Evolutionary conservation across 805 yeast genomes (phyloP).

Genomic region (Sugiyamaella marilandica): DNA sequence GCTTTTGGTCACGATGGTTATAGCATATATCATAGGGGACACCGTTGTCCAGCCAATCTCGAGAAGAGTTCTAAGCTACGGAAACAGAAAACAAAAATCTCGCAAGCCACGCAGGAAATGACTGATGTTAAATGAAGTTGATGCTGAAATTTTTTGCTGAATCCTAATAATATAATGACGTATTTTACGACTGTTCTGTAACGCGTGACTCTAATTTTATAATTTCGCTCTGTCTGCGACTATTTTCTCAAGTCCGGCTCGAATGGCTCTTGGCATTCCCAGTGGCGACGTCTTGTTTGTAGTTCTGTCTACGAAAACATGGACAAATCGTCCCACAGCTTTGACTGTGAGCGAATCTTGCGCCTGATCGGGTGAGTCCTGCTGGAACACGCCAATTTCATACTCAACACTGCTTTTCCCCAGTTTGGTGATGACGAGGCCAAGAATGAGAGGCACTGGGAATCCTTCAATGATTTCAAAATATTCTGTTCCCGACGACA

Average conservation of each 20-base stretch:
- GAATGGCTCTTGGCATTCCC: constrained; percentile 18
- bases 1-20: constrained; percentile 19
- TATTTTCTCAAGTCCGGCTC: constrained; percentile 7
- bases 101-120: constrained; percentile 7
- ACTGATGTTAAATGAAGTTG: background rate
- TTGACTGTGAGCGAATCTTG: constrained; percentile 16
- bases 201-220: background rate
- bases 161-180: background rate
- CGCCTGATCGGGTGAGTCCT: constrained; percentile 15
- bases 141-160: background rate
- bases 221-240: background rate
- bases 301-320: constrained; percentile 27
- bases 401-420: constrained; percentile 28
- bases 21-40: constrained; percentile 22
- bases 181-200: background rate
- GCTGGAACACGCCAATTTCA: constrained; percentile 30
- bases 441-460: constrained; percentile 26
- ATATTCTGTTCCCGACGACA: constrained; percentile 27
- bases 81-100: background rate
- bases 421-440: constrained; percentile 25
- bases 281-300: constrained; percentile 21
- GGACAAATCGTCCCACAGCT: constrained; percentile 28
- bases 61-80: background rate
- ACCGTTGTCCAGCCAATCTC: constrained; percentile 12
- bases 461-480: constrained; percentile 26